A percentile compares a stretch with the other conserved stretches of the same genome.
These are phyloP conservation scores for Blastocystis sp. DNA, from an alignment of 352 stramenopile genomes.

Conservation along the genomic window DNA sequence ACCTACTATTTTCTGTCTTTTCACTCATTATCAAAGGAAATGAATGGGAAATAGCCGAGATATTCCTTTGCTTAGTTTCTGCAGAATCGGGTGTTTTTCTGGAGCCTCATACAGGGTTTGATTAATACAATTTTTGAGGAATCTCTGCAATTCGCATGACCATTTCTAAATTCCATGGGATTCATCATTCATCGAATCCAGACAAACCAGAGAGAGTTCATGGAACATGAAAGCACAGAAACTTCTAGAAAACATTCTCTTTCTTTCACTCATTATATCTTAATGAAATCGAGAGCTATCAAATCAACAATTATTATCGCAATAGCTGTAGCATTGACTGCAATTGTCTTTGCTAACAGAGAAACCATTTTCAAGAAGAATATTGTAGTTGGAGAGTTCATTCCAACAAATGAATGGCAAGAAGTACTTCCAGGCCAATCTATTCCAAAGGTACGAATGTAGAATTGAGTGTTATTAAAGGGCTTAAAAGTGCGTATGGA, in stretches of 20 bases:
- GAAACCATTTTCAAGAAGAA: background rate
- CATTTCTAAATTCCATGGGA: no score
- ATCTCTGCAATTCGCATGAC: slow-evolving; percentile 64
- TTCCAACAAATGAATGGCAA: slow-evolving; percentile 20
- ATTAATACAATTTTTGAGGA: background rate
- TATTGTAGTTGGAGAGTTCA: background rate
- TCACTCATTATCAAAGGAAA: slow-evolving; percentile 33
- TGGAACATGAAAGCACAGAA: background rate
- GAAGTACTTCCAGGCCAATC: slow-evolving; percentile 26
- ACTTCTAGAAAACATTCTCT: slow-evolving; percentile 26
- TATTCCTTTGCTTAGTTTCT: no score
- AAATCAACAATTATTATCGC: background rate
- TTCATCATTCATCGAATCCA: background rate
- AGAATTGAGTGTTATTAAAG: background rate
- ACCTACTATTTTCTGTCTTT: background rate
- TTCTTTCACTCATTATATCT: slow-evolving; percentile 63
- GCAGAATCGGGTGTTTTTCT: no score
- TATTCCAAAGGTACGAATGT: slow-evolving; percentile 1
- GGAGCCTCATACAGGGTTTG: no score
- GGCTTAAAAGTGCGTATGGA: slow-evolving; percentile 41
- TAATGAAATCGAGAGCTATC: background rate
- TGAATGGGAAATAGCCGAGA: slow-evolving; percentile 11
- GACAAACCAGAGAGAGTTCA: background rate
- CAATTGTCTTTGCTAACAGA: background rate
- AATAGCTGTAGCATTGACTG: background rate